A percentile compares a stretch with the other conserved stretches of the same genome.
Conservation (phyloP, 208 protist genomes). For the Leptomonas seymouri region DNA sequence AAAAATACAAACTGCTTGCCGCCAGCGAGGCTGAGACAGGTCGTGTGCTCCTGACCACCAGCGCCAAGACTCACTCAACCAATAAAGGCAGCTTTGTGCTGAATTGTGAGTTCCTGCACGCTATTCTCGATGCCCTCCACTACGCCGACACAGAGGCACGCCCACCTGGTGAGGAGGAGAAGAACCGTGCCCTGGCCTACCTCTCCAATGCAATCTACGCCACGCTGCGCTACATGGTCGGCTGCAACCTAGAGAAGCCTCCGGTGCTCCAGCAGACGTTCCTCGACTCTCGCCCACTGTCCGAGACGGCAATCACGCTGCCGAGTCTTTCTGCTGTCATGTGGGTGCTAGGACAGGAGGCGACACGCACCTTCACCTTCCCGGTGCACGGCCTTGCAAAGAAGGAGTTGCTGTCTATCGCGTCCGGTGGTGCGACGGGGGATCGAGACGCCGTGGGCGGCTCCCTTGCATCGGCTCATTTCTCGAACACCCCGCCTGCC, state of each 20-base stretch:
- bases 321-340: slow-evolving; percentile 76
- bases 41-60: slow-evolving; percentile 27
- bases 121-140: slow-evolving; percentile 70
- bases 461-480: background rate
- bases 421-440: slow-evolving; percentile 18
- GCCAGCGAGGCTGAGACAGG: slow-evolving; percentile 52
- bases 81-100: slow-evolving; percentile 44
- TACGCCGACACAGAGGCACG: slow-evolving; percentile 82
- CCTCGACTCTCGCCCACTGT: slow-evolving; percentile 66
- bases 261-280: slow-evolving; percentile 50
- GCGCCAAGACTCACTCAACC: slow-evolving; percentile 10
- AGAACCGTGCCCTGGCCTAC: slow-evolving; percentile 52
- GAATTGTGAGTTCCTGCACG: slow-evolving; percentile 66
- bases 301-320: slow-evolving; percentile 35
- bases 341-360: slow-evolving; percentile 63
- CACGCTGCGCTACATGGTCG: slow-evolving; percentile 79
- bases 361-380: slow-evolving; percentile 46
- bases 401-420: slow-evolving; percentile 38
- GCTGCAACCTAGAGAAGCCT: slow-evolving; percentile 62
- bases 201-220: slow-evolving; percentile 69
- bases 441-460: background rate
- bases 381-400: slow-evolving; percentile 52
- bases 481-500: no score
- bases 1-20: slow-evolving; percentile 66
- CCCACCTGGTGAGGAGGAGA: slow-evolving; percentile 72